Percentiles rank a stretch among this genome's conserved stretches.
These are phyloP conservation scores for Hydrangea macrophylla DNA, from an alignment of 148 eudicot species.

Conservation along the genomic window DNA sequence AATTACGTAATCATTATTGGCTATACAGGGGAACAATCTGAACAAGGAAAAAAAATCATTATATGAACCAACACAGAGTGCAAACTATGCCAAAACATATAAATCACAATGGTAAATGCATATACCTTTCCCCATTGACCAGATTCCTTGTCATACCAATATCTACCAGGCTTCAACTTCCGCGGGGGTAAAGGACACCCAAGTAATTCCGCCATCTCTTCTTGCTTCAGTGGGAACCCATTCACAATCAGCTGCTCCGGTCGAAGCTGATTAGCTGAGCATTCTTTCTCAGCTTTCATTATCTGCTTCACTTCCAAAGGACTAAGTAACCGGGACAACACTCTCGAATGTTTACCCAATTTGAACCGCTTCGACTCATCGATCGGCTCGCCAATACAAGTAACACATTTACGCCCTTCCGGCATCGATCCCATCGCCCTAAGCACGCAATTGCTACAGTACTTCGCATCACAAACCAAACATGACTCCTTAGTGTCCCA, in stretches of 20 bases:
- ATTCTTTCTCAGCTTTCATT: slow-evolving; percentile 95
- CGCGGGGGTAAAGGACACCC: slow-evolving; percentile 83
- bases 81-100: slow-evolving; percentile 6
- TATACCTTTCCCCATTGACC: slow-evolving; percentile 96
- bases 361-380: slow-evolving; percentile 71
- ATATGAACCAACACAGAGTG: neutral
- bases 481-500: slow-evolving; percentile 93
- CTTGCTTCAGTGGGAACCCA: slow-evolving; percentile 75
- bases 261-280: slow-evolving; percentile 93
- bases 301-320: slow-evolving; percentile 95
- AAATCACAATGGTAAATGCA: slow-evolving; percentile 1
- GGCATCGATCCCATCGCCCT: slow-evolving; percentile 99
- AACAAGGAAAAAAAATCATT: neutral
- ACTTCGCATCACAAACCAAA: slow-evolving; percentile 80
- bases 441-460: slow-evolving; percentile 88
- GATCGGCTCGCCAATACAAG: slow-evolving; percentile 84
- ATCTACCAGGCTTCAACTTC: slow-evolving; percentile 80
- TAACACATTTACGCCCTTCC: slow-evolving; percentile 97
- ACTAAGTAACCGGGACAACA: slow-evolving; percentile 71
- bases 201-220: slow-evolving; percentile 90
- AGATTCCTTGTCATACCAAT: slow-evolving; percentile 98
- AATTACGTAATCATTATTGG: neutral
- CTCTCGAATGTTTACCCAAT: slow-evolving; percentile 80
- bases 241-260: slow-evolving; percentile 91
- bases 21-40: neutral